A percentile compares a stretch with the other conserved stretches of the same genome.
Evolutionary conservation across 805 yeast genomes (phyloP).

Genomic region (Cyberlindnera xishuangbannaensis): DNA sequence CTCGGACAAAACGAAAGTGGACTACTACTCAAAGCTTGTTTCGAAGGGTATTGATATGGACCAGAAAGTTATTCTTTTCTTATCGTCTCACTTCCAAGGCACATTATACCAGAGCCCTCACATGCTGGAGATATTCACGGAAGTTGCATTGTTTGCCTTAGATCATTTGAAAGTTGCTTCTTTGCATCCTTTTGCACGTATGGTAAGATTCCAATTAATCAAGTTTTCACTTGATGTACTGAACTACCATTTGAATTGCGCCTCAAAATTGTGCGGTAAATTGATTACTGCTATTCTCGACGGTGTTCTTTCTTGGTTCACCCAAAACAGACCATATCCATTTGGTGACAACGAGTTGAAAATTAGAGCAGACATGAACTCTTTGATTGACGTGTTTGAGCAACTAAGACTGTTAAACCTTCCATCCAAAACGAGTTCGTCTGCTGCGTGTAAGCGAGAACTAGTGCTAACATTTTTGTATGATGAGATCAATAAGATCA

Average conservation of each 20-base stretch:
- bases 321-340: conserved; percentile 58
- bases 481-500: conserved; percentile 66
- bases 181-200: conserved; percentile 75
- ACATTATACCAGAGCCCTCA: conserved; percentile 67
- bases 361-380: conserved; percentile 59
- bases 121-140: conserved; percentile 61
- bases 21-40: conserved; percentile 44
- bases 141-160: conserved; percentile 53
- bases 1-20: conserved; percentile 56
- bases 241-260: conserved; percentile 45
- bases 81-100: conserved; percentile 77
- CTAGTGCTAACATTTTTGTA: conserved; percentile 59
- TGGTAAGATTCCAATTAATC: conserved; percentile 68
- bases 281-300: conserved; percentile 47
- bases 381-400: conserved; percentile 46
- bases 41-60: conserved; percentile 60
- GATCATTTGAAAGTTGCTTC: conserved; percentile 52
- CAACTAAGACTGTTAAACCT: conserved; percentile 10
- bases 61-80: conserved; percentile 55
- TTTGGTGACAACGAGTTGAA: conserved; percentile 77
- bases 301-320: conserved; percentile 79
- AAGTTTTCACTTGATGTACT: conserved; percentile 62
- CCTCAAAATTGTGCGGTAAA: conserved; percentile 37
- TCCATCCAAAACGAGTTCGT: conserved; percentile 12
- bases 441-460: conserved; percentile 40